Evolutionary conservation across 2,329 filamentous ascomycete genomes (phyloP), one percentile per base, ranked within the genome.

Genomic region (Coniochaeta sp.): DNA sequence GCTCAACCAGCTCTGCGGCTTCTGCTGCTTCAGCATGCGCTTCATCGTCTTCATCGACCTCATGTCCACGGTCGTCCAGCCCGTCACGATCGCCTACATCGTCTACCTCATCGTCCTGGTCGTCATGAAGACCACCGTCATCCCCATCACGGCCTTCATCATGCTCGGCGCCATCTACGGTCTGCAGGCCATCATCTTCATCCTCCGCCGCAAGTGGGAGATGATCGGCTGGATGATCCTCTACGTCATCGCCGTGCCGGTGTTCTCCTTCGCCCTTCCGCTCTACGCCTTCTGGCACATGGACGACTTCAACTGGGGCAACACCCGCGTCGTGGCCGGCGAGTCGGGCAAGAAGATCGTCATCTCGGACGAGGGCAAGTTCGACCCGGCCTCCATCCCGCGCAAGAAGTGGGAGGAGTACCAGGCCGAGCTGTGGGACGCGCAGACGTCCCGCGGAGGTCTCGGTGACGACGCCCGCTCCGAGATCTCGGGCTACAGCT

Each of bases 341-440:
- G 95, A 99, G 73, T 88, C 89, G 74, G 95, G 95, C 65, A 89
- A 91, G 73, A 93, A 97, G 80, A 80, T 98, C 63, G 86, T 99
- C 67, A 89, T 99, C 65, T 91, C 92, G 1, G 95, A 99, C 73
- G 95, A 99, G 77, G 95, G 95, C 79, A 97, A 96, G 75, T 99
- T 98, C 71, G 95, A 99, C 71, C 93, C 95, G 16, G 81, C 83
- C 55, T 90, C 88, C 40, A 98, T 99, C 66, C 95, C 95, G 22
- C 90, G 91, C 77, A 99, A 98, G 87, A 95, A 90, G 81, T 99
- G 95, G 95, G 95, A 99, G 74, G 95, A 99, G 70, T 99, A 98
- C 74, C 95, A 99, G 75, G 89, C 89, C 64, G 95, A 98, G 81
- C 86, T 99, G 52, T 99, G 93, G 95, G 95, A 99, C 71, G 89